Percentiles rank a stretch among this genome's conserved stretches.
These are phyloP conservation scores for Fonsecaea nubica DNA, from an alignment of 2,329 filamentous ascomycete species.

Conservation along the genomic window DNA sequence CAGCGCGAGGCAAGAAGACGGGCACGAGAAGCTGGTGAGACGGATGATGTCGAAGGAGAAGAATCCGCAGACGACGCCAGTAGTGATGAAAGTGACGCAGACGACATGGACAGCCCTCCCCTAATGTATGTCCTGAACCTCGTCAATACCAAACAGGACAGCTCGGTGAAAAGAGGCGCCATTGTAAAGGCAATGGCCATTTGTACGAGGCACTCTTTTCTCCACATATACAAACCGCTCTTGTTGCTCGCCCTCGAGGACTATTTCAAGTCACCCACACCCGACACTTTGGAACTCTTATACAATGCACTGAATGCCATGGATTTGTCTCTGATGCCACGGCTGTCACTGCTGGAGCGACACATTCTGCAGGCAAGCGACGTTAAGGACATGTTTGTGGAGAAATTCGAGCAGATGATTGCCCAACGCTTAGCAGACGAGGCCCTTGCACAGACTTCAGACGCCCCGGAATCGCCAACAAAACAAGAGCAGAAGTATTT, in stretches of 20 bases:
- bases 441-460: conserved; percentile 45
- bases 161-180: conserved; percentile 69
- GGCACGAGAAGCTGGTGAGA: conserved; percentile 47
- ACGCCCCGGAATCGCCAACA: conserved; percentile 55
- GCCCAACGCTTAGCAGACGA: conserved; percentile 77
- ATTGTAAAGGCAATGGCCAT: conserved; percentile 99
- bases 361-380: conserved; percentile 88
- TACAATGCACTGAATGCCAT: conserved; percentile 95
- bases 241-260: conserved; percentile 90
- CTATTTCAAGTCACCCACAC: conserved; percentile 90
- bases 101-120: conserved; percentile 81
- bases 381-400: conserved; percentile 93
- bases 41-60: conserved; percentile 57
- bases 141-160: conserved; percentile 98
- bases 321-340: conserved; percentile 93
- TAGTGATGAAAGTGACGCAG: conserved; percentile 65
- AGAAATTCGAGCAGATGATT: conserved; percentile 96
- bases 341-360: conserved; percentile 79
- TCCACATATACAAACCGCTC: conserved; percentile 99
- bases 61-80: conserved; percentile 51
- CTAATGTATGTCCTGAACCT: conserved; percentile 96
- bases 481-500: conserved; percentile 71
- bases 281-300: conserved; percentile 84
- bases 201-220: conserved; percentile 93
- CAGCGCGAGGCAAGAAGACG: conserved; percentile 44